A percentile compares a stretch with the other conserved stretches of the same genome.
These are phyloP conservation scores for Rachicladosporium sp. DNA, from an alignment of 2,329 filamentous ascomycete genomes.

Conservation along the genomic window DNA sequence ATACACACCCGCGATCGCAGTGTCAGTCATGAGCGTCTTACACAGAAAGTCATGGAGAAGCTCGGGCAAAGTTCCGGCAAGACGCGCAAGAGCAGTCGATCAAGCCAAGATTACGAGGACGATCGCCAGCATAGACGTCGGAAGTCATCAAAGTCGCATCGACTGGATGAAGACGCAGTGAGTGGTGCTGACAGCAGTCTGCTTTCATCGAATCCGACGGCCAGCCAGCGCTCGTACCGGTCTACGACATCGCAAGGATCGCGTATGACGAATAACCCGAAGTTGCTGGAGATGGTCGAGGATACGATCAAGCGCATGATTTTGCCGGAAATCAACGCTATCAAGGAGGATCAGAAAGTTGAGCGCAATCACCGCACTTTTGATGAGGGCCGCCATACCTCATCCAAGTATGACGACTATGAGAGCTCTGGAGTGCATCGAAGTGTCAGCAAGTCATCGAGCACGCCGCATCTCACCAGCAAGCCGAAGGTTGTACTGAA, in stretches of 20 bases:
- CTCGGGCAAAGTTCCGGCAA: slow-evolving; percentile 40
- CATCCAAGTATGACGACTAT: slow-evolving; percentile 28
- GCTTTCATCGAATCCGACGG: slow-evolving; percentile 44
- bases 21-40: slow-evolving; percentile 53
- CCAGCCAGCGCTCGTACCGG: slow-evolving; percentile 45
- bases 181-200: slow-evolving; percentile 50
- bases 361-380: slow-evolving; percentile 60
- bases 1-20: slow-evolving; percentile 48
- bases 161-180: slow-evolving; percentile 39
- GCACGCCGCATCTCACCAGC: slow-evolving; percentile 44
- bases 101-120: slow-evolving; percentile 22
- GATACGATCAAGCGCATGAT: slow-evolving; percentile 85
- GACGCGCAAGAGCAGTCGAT: slow-evolving; percentile 22
- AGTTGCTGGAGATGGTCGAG: slow-evolving; percentile 79
- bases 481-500: slow-evolving; percentile 51
- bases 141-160: slow-evolving; percentile 33
- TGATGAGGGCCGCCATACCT: slow-evolving; percentile 48
- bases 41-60: slow-evolving; percentile 58
- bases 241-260: slow-evolving; percentile 49
- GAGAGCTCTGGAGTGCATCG: slow-evolving; percentile 40
- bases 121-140: slow-evolving; percentile 20
- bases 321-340: slow-evolving; percentile 76
- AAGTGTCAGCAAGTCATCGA: slow-evolving; percentile 48
- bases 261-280: slow-evolving; percentile 86
- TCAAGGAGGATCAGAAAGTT: slow-evolving; percentile 82